phyloP scores from a whole-genome alignment of 2,329 filamentous ascomycete species.

The Beauveria medogensis region DNA sequence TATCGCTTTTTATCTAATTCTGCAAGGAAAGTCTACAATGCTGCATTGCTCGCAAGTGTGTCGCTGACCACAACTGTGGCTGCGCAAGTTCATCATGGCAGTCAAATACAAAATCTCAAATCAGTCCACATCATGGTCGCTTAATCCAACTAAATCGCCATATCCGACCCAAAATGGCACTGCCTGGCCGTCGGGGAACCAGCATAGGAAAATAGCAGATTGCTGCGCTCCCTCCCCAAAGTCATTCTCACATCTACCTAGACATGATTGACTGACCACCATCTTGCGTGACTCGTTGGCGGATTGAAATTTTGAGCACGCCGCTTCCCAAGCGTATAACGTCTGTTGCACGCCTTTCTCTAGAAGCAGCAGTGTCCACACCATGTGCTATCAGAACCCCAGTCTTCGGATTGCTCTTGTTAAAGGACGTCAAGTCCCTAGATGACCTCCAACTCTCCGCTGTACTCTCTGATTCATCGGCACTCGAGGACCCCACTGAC shows the following conservation, averaged over 20 bases:
- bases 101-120: no score
- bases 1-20: no score
- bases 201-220: background rate
- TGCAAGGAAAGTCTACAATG: no score
- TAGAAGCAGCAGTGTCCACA: background rate
- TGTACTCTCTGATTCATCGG: background rate
- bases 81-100: no score
- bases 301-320: conserved; percentile 32
- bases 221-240: background rate
- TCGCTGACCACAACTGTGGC: no score
- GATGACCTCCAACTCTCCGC: background rate
- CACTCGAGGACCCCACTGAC: background rate
- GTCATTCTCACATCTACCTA: conserved; percentile 5
- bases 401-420: background rate
- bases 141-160: no score
- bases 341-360: background rate
- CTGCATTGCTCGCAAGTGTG: no score
- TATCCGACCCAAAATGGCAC: no score
- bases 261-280: conserved; percentile 40
- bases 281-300: conserved; percentile 35
- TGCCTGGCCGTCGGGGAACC: no score
- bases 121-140: no score
- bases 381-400: background rate
- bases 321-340: conserved; percentile 26
- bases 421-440: background rate